A percentile compares a stretch with the other conserved stretches of the same genome.
These are phyloP conservation scores for Spongospora subterranea DNA, from an alignment of 208 protist species.

Conservation along the genomic window DNA sequence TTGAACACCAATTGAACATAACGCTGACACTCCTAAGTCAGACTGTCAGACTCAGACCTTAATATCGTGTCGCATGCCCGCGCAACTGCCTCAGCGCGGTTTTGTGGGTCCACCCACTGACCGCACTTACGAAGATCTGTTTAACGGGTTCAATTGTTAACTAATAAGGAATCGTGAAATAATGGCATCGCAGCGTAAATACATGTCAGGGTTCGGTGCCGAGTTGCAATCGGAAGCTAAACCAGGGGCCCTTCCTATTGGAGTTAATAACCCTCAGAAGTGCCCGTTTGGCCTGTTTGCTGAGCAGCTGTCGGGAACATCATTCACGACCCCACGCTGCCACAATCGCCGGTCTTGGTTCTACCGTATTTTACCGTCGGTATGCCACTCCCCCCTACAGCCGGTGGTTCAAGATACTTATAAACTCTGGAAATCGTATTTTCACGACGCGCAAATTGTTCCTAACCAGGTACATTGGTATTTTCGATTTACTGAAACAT, in stretches of 20 bases:
- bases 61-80: no score
- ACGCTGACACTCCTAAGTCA: no score
- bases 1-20: no score
- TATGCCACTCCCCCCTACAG: constrained; percentile 69
- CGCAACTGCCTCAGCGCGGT: no score
- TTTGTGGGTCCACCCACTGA: no score
- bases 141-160: no score
- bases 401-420: not conserved
- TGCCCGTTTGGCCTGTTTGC: constrained; percentile 83
- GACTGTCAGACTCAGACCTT: no score
- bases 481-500: not conserved
- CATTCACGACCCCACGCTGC: constrained; percentile 80
- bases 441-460: not conserved
- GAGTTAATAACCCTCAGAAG: constrained; percentile 79
- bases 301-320: constrained; percentile 84
- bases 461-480: constrained; percentile 48
- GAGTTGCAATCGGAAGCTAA: constrained; percentile 55
- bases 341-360: constrained; percentile 79
- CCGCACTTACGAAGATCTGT: no score
- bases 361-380: constrained; percentile 82
- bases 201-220: constrained; percentile 51
- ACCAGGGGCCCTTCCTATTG: constrained; percentile 31
- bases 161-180: no score
- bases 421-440: constrained; percentile 1
- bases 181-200: no score